Evolutionary conservation across 2,329 filamentous ascomycete species (phyloP).

Genomic region (Nakataea oryzae): DNA sequence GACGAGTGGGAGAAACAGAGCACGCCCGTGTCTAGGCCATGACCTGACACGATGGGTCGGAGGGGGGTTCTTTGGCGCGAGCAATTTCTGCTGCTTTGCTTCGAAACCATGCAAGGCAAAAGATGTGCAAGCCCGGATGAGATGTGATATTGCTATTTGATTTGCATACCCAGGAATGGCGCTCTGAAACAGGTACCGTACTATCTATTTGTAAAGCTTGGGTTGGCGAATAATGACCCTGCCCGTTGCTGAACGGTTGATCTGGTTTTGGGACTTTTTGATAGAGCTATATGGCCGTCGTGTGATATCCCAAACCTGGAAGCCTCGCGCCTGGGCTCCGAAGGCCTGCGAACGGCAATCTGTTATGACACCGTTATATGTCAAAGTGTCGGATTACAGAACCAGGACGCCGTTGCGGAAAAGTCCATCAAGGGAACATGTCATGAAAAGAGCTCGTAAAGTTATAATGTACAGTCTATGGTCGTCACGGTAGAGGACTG

Average conservation of each 20-base stretch:
- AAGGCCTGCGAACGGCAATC: no score
- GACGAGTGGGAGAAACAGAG: constrained; percentile 40
- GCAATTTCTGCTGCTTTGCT: neutral
- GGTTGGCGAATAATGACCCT: no score
- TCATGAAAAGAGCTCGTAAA: neutral
- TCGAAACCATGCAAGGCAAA: neutral
- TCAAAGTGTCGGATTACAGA: no score
- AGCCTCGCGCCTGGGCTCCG: no score
- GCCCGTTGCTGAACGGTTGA: neutral
- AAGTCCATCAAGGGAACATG: neutral
- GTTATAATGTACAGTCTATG: neutral
- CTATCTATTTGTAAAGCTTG: neutral
- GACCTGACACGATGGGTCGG: neutral
- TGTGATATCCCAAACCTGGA: no score
- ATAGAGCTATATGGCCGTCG: neutral
- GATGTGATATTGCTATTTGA: neutral
- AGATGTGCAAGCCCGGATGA: neutral
- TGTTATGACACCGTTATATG: no score
- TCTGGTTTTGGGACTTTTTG: neutral
- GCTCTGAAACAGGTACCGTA: neutral
- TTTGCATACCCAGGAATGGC: neutral
- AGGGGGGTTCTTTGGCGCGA: neutral
- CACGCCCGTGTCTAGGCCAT: constrained; percentile 1
- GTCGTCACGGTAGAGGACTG: neutral
- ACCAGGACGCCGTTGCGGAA: neutral